phyloP scores from a whole-genome alignment of 2,329 filamentous ascomycete genomes.

The Fusarium chaquense region DNA sequence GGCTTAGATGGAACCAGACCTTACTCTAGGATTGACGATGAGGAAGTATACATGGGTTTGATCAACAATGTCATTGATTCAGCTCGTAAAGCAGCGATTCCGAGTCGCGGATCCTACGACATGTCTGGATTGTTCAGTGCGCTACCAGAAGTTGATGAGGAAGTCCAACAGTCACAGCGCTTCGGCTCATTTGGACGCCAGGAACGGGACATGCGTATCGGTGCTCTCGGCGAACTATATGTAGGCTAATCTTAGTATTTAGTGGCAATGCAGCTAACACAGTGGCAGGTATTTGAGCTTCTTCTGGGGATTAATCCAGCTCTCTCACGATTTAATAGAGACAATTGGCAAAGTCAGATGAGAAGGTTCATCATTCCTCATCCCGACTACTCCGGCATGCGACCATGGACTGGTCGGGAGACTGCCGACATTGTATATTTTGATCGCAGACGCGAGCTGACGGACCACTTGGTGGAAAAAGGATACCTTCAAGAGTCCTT shows the following conservation, averaged over 20 bases:
- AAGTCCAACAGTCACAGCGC: conserved; percentile 13
- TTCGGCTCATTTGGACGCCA: conserved; percentile 6
- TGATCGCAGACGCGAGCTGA: conserved; percentile 53
- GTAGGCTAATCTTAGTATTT: neutral
- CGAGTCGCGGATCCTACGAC: neutral
- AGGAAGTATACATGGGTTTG: conserved; percentile 22
- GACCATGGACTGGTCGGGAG: conserved; percentile 56
- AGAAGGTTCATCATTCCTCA: conserved; percentile 55
- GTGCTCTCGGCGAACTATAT: conserved; percentile 40
- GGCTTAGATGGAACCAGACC: neutral
- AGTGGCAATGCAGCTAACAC: neutral
- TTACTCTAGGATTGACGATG: conserved; percentile 16
- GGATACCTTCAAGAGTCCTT: conserved; percentile 52
- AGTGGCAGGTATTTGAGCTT: conserved; percentile 56
- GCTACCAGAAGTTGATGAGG: conserved; percentile 24
- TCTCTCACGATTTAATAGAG: conserved; percentile 52
- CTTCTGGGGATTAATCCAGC: conserved; percentile 48
- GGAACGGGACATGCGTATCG: conserved; percentile 37
- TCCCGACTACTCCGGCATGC: conserved; percentile 56
- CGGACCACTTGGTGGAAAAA: conserved; percentile 51
- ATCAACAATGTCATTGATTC: conserved; percentile 22
- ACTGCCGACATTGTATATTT: conserved; percentile 62
- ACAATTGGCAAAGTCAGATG: conserved; percentile 64
- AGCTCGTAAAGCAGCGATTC: neutral
- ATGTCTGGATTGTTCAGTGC: conserved; percentile 27